Conservation (phyloP, 23 red algal genomes). For the Gracilaria domingensis region DNA sequence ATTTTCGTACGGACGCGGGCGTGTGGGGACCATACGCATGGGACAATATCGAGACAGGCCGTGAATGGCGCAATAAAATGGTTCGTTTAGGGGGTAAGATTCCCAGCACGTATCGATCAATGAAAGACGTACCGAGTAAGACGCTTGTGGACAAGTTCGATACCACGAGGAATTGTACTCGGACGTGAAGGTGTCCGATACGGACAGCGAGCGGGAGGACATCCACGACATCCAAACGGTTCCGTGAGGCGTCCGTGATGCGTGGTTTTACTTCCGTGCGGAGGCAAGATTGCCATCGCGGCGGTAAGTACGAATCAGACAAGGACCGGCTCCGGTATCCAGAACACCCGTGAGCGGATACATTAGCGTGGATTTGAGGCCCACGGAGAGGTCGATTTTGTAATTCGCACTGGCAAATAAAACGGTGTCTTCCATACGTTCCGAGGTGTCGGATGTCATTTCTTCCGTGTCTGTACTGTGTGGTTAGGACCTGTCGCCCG, state of each 20-base stretch:
- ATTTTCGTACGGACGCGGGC: not conserved
- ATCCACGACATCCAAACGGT: not conserved
- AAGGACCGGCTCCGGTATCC: conserved; percentile 7
- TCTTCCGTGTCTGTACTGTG: no score
- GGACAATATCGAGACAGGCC: not conserved
- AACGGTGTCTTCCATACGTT: no score
- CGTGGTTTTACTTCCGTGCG: not conserved
- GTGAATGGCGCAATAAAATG: not conserved
- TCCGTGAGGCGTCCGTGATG: conserved; percentile 9
- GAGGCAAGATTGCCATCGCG: no score
- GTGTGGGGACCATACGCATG: not conserved
- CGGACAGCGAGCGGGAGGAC: not conserved
- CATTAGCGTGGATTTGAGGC: no score
- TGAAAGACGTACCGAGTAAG: not conserved
- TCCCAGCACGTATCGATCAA: not conserved
- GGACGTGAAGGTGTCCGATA: not conserved
- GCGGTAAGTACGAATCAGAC: no score
- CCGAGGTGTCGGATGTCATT: no score
- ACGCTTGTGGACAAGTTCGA: not conserved
- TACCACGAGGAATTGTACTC: not conserved
- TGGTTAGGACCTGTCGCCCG: no score
- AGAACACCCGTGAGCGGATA: conserved; percentile 14
- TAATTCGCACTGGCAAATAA: no score
- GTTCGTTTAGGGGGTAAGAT: not conserved
- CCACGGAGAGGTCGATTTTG: no score